Evolutionary conservation across 306 rosid species (phyloP), one percentile per base, ranked within the genome.

Genomic region (Cucurbita ficifolia): DNA sequence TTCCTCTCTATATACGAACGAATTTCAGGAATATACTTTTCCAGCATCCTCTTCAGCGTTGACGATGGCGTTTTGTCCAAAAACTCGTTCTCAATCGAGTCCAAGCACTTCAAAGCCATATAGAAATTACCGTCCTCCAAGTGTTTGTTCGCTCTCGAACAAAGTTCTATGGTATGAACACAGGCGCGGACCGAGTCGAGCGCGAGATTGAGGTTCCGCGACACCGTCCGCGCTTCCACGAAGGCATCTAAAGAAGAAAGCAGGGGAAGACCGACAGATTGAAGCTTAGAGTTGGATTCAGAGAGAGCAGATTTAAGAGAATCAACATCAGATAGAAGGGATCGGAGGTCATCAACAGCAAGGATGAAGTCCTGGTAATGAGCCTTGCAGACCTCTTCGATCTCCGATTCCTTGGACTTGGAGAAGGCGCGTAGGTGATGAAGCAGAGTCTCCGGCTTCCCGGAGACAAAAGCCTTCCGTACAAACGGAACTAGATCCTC

Each of bases 361-460:
- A 91, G 89, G 81, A 94, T 94, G 88, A 94, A 94, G 81, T 94
- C 99, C 76, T 91, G 99, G 81, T 94, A 94, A 92, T 94, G 99
- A 12, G 96, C 99, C 55, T 89, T 91, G 82, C 98, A 93, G 19
- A 93, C 98, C 53, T 95, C 99, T 74, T 95, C 99, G 86, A 95
- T 95, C 87, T 95, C 96, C 0, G 96, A 88, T 75, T 95, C 99
- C 73, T 95, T 95, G 69, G 92, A 83, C 45, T 96, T 96, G 5
- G 97, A 79, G 77, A 95, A 91, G 82, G 88, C 92, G 50, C 97
- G 97, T 77, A 95, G 99, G 76, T 89, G 97, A 71, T 85, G 97
- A 51, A 84, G 96, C 42, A 95, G 89, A 50, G 88, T 84, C 65
- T 95, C 99, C 13, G 99, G 99, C 75, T 95, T 91, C 54, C 97